Percentiles rank a stretch among this genome's conserved stretches.
These are phyloP conservation scores for Pyrenula aspistea DNA, from an alignment of 495 filamentous ascomycete genomes.

Conservation along the genomic window DNA sequence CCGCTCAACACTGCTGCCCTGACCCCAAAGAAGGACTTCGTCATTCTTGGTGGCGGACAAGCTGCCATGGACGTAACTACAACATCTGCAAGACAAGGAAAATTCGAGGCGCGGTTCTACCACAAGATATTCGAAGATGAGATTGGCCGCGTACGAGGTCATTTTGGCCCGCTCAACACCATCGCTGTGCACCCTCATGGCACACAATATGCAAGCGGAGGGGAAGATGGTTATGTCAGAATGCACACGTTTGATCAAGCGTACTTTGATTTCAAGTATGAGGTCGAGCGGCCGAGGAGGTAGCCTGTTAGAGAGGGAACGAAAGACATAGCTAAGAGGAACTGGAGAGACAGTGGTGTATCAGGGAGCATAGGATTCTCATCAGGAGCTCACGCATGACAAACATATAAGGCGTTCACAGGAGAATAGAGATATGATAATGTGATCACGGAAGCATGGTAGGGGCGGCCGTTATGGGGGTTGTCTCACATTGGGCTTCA, in stretches of 20 bases:
- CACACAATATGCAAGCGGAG: constrained; percentile 82
- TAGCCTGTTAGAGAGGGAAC: no score
- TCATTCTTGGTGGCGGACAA: constrained; percentile 94
- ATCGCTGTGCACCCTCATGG: constrained; percentile 83
- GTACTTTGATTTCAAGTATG: constrained; percentile 97
- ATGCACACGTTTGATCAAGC: constrained; percentile 97
- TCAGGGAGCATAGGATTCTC: no score
- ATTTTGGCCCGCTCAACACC: constrained; percentile 90
- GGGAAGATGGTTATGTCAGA: constrained; percentile 97
- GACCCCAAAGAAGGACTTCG: constrained; percentile 88
- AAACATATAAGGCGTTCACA: no score
- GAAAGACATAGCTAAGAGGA: no score
- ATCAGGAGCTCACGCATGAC: no score
- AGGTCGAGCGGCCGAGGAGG: constrained; percentile 70
- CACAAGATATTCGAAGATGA: constrained; percentile 99
- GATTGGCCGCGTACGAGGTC: constrained; percentile 89
- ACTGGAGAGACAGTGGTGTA: no score
- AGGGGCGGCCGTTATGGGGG: no score
- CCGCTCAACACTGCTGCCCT: constrained; percentile 91
- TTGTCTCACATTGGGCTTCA: no score
- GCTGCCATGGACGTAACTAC: constrained; percentile 99
- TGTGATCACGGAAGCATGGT: no score
- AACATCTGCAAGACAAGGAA: constrained; percentile 83
- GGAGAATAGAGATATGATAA: no score
- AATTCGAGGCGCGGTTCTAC: constrained; percentile 98